phyloP scores from a whole-genome alignment of 2,329 filamentous ascomycete species.

The Hymenoscyphus fructigenus region DNA sequence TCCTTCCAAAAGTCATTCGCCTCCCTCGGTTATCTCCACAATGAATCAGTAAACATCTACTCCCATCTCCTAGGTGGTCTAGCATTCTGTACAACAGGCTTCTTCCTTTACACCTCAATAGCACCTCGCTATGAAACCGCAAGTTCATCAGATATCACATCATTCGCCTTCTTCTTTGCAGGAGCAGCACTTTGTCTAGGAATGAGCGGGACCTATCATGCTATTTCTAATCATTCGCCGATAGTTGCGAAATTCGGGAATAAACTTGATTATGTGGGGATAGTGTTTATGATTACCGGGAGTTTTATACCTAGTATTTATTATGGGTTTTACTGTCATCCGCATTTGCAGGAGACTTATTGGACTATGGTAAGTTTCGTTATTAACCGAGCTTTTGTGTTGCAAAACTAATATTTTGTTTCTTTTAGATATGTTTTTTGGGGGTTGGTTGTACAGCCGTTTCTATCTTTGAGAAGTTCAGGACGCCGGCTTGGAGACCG shows the following conservation, averaged over 20 bases:
- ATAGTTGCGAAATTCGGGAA: conserved; percentile 80
- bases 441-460: conserved; percentile 74
- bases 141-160: conserved; percentile 61
- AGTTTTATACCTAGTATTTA: conserved; percentile 87
- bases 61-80: conserved; percentile 67
- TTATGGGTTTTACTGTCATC: conserved; percentile 78
- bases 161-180: conserved; percentile 75
- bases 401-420: not conserved
- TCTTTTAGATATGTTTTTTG: conserved; percentile 75
- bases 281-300: conserved; percentile 87
- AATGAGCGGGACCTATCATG: conserved; percentile 83
- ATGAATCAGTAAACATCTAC: conserved; percentile 67
- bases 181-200: conserved; percentile 72
- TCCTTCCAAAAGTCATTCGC: conserved; percentile 59
- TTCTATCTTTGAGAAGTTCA: conserved; percentile 78
- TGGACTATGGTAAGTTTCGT: conserved; percentile 64
- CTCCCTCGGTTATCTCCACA: conserved; percentile 63
- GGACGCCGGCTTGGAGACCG: conserved; percentile 78
- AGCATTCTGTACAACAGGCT: conserved; percentile 51
- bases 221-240: conserved; percentile 80
- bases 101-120: conserved; percentile 56
- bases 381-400: not conserved
- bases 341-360: conserved; percentile 66
- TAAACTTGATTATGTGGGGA: conserved; percentile 91
- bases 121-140: conserved; percentile 66